These are phyloP conservation scores for Citrus inodora DNA, from an alignment of 345 rosid genomes.

Conservation along the genomic window DNA sequence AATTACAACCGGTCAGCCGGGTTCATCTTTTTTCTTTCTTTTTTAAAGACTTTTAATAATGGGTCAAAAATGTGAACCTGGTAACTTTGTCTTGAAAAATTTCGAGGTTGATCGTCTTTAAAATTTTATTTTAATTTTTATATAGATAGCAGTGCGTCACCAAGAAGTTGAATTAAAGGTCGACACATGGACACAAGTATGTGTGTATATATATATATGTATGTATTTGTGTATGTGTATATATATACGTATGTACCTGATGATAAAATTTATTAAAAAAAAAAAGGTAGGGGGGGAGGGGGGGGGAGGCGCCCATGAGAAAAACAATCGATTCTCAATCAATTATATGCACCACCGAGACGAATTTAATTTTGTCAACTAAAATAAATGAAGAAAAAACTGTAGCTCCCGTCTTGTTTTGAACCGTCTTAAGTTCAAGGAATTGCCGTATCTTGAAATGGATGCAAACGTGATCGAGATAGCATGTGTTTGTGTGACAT, in stretches of 20 bases:
- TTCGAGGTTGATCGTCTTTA: not conserved
- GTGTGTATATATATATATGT: too few species aligned
- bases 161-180: conserved; percentile 3
- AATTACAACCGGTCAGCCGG: not conserved
- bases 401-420: not conserved
- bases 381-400: not conserved
- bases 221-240: too few species aligned
- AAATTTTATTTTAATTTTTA: not conserved
- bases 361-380: not conserved
- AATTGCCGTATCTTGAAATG: not conserved
- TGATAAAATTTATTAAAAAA: not conserved
- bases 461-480: not conserved
- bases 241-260: not conserved
- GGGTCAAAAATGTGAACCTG: not conserved
- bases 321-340: not conserved
- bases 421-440: not conserved
- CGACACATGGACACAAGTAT: not conserved
- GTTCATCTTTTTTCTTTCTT: not conserved
- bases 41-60: not conserved
- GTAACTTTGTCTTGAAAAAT: not conserved
- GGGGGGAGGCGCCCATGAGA: too few species aligned
- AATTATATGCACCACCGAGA: not conserved
- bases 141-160: not conserved
- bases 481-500: not conserved
- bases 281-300: too few species aligned